Percentiles rank a stretch among this genome's conserved stretches.
Conservation (phyloP, 2,329 filamentous ascomycete genomes). For the Aspergillus oerlinghausenensis region DNA sequence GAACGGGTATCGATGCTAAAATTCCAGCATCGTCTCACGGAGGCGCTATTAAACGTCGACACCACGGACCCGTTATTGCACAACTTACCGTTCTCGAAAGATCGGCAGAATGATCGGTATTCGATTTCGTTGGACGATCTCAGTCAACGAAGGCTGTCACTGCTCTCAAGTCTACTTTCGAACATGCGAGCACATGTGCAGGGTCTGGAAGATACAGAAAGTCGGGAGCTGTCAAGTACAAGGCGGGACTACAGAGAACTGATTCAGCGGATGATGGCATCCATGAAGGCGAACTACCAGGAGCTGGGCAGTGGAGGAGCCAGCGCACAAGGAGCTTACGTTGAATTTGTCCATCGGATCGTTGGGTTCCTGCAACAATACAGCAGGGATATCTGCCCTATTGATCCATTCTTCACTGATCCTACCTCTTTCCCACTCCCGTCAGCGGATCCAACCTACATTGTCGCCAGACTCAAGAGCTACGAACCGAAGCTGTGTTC, state of each 20-base stretch:
- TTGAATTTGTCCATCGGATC: conserved; percentile 58
- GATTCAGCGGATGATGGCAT: conserved; percentile 53
- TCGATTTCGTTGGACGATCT: conserved; percentile 51
- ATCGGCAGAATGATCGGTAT: conserved; percentile 35
- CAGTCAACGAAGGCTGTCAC: conserved; percentile 48
- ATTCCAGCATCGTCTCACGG: conserved; percentile 56
- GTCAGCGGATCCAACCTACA: conserved; percentile 56
- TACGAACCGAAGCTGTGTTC: conserved; percentile 53
- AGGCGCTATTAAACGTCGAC: conserved; percentile 49
- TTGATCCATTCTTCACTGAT: conserved; percentile 58
- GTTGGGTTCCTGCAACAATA: conserved; percentile 59
- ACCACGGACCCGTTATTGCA: conserved; percentile 45
- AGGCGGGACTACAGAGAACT: conserved; percentile 47
- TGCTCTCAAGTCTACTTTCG: conserved; percentile 53
- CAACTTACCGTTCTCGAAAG: conserved; percentile 54
- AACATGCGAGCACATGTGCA: conserved; percentile 55
- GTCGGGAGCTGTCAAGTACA: conserved; percentile 32
- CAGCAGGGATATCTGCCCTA: conserved; percentile 49
- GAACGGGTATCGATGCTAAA: conserved; percentile 59
- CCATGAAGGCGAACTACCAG: conserved; percentile 59
- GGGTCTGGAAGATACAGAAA: conserved; percentile 26
- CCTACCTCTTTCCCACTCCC: conserved; percentile 58
- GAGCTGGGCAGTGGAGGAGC: conserved; percentile 42
- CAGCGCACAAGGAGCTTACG: conserved; percentile 49
- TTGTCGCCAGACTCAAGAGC: conserved; percentile 56